Evolutionary conservation across 352 stramenopile species (phyloP).

Genomic region (Phytophthora capsici): DNA sequence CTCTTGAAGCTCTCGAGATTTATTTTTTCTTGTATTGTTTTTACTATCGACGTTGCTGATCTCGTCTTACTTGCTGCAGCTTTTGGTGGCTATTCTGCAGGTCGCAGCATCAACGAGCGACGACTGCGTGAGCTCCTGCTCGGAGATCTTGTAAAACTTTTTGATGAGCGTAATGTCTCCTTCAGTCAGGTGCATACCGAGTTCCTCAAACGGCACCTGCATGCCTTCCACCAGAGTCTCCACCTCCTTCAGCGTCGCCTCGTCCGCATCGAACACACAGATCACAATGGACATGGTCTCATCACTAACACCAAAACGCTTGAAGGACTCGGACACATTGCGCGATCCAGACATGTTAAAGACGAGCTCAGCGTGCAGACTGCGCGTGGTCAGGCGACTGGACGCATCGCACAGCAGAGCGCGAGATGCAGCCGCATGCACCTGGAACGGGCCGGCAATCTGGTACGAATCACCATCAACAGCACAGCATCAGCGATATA

Average conservation of each 20-base stretch:
- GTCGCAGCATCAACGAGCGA: conserved; percentile 72
- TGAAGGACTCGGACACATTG: conserved; percentile 87
- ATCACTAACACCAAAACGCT: conserved; percentile 73
- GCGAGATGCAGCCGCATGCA: conserved; percentile 75
- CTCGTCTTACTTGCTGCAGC: conserved; percentile 76
- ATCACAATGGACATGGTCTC: conserved; percentile 67
- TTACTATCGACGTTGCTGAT: neutral
- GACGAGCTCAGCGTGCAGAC: conserved; percentile 81
- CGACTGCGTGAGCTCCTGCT: conserved; percentile 70
- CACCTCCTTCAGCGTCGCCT: conserved; percentile 40
- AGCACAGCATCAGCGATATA: neutral
- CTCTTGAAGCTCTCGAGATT: no score
- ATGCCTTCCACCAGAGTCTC: conserved; percentile 63
- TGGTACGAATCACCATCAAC: conserved; percentile 26
- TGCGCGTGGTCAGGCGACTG: conserved; percentile 71
- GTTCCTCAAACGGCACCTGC: conserved; percentile 46
- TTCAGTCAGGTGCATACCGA: conserved; percentile 55
- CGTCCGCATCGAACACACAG: conserved; percentile 77
- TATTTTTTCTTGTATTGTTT: no score
- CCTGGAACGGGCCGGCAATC: conserved; percentile 79
- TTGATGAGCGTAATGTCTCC: conserved; percentile 65
- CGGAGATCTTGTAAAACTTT: conserved; percentile 89
- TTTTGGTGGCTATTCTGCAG: conserved; percentile 90
- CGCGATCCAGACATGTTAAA: conserved; percentile 87
- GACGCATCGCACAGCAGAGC: conserved; percentile 72